Conservation (phyloP, 208 protist genomes). For the Naegleria lovaniensis region DNA sequence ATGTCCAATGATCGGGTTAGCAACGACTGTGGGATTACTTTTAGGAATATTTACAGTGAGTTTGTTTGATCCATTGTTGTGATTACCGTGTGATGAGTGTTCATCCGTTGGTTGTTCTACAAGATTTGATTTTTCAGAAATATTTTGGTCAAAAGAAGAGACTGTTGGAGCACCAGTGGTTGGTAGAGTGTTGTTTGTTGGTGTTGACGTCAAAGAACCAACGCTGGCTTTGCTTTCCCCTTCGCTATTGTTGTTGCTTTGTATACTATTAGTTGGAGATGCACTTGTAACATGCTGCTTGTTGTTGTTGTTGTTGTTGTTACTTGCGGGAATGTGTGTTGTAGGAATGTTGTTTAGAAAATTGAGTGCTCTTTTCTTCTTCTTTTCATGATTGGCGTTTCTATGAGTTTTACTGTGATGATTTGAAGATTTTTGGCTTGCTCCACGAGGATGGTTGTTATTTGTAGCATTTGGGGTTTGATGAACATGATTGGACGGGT, state of each 20-base stretch:
- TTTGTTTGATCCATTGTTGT: not conserved
- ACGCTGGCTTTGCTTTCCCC: not conserved
- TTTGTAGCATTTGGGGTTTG: not conserved
- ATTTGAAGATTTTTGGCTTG: not conserved
- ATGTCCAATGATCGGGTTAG: not conserved
- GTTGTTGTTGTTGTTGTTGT: not conserved
- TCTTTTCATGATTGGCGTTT: not conserved
- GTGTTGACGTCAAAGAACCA: not conserved
- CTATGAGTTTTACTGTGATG: not conserved
- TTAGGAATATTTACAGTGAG: not conserved
- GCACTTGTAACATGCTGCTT: no score
- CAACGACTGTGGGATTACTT: not conserved
- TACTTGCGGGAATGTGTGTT: not conserved
- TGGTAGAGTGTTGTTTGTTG: not conserved
- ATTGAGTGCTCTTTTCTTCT: not conserved
- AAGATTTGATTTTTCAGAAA: no score
- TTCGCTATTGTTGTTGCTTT: not conserved
- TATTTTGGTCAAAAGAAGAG: no score
- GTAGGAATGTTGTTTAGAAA: conserved; percentile 13
- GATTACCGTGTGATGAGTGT: no score
- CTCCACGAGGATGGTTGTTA: not conserved
- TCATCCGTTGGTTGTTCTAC: no score
- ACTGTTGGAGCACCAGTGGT: not conserved
- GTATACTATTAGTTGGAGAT: not conserved
- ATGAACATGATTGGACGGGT: not conserved